Percentiles rank a stretch among this genome's conserved stretches.
phyloP scores from a whole-genome alignment of 805 yeast genomes.

The Lipomyces japonicus region DNA sequence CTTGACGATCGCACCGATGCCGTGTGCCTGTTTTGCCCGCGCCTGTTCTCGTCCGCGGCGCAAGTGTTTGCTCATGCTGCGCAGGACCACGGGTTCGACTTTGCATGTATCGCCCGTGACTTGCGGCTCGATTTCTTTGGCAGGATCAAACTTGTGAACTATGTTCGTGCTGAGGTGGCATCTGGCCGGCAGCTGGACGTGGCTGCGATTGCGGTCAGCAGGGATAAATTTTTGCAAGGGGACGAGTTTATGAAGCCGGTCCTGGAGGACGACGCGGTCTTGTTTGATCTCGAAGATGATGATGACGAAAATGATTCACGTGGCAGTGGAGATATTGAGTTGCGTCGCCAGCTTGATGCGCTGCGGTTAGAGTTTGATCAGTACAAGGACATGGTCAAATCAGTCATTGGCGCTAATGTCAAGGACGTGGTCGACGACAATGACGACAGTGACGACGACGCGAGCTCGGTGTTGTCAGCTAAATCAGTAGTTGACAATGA shows the following conservation, averaged over 20 bases:
- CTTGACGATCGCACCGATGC: slow-evolving; percentile 31
- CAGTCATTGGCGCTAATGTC: slow-evolving; percentile 4
- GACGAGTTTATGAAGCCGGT: slow-evolving; percentile 8
- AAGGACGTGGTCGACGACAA: neutral
- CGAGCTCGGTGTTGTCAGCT: neutral
- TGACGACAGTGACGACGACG: neutral
- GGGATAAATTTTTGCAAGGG: slow-evolving; percentile 8
- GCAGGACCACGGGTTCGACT: slow-evolving; percentile 30
- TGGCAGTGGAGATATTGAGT: neutral
- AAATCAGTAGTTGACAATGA: slow-evolving; percentile 9
- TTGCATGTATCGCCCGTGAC: slow-evolving; percentile 14
- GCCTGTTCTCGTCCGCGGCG: slow-evolving; percentile 21
- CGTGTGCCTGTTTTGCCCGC: slow-evolving; percentile 27
- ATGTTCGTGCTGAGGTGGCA: slow-evolving; percentile 26
- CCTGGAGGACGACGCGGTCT: slow-evolving; percentile 14
- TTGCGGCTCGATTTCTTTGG: slow-evolving; percentile 31
- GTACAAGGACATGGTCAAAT: slow-evolving; percentile 20
- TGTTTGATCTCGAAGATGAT: slow-evolving; percentile 18
- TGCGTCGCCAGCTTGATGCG: slow-evolving; percentile 11
- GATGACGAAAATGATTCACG: neutral
- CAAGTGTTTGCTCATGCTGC: slow-evolving; percentile 29
- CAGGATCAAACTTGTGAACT: slow-evolving; percentile 33
- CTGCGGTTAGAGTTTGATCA: slow-evolving; percentile 19
- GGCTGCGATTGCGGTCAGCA: slow-evolving; percentile 5
- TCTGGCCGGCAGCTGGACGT: neutral